Conservation (phyloP, 805 yeast species). For the Pichia californica region DNA sequence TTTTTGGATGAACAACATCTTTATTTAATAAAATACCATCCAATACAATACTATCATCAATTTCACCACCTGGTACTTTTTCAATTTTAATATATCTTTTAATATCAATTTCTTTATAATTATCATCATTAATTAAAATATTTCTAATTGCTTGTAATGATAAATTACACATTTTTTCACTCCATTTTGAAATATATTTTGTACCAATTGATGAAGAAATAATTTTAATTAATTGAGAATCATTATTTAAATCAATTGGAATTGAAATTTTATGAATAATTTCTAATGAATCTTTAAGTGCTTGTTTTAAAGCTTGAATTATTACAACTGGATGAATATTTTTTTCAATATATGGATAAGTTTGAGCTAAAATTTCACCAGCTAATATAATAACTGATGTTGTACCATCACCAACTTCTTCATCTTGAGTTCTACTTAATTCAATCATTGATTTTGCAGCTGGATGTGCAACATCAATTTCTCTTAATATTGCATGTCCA, state of each 20-base stretch:
- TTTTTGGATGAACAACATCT: conserved; percentile 98
- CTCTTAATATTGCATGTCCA: conserved; percentile 97
- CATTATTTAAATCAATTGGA: conserved; percentile 80
- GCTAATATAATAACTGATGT: conserved; percentile 95
- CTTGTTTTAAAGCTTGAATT: conserved; percentile 88
- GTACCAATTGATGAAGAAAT: conserved; percentile 94
- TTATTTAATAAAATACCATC: conserved; percentile 92
- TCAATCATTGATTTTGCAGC: conserved; percentile 99
- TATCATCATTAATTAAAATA: conserved; percentile 57
- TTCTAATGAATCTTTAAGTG: conserved; percentile 83
- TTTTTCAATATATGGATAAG: conserved; percentile 89
- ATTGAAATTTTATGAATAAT: conserved; percentile 76
- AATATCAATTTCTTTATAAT: conserved; percentile 77
- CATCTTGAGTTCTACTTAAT: conserved; percentile 94
- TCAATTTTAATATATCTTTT: conserved; percentile 92
- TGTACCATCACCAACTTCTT: conserved; percentile 87
- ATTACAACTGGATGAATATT: conserved; percentile 96
- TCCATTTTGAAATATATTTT: conserved; percentile 88
- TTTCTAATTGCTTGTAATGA: conserved; percentile 85
- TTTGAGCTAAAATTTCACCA: conserved; percentile 93
- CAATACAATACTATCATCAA: conserved; percentile 78
- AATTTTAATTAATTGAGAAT: conserved; percentile 77
- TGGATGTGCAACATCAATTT: conserved; percentile 96
- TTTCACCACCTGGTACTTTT: conserved; percentile 97
- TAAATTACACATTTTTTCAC: conserved; percentile 81